Percentiles rank a stretch among this genome's conserved stretches.
Conservation (phyloP, 2,329 filamentous ascomycete genomes). For the Penicillium janthinellum region DNA sequence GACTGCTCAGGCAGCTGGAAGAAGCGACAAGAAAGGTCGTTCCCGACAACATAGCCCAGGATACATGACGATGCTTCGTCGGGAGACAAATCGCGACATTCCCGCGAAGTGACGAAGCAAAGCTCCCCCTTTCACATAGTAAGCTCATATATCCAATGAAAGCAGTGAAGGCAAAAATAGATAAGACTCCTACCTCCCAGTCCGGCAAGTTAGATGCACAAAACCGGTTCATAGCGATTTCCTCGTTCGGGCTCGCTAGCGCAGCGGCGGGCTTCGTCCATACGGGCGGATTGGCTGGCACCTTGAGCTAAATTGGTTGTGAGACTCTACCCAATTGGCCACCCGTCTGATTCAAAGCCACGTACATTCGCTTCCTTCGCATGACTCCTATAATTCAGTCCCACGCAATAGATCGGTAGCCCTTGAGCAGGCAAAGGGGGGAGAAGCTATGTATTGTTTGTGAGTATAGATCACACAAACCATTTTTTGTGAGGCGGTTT, state of each 20-base stretch:
- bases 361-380: slow-evolving; percentile 14
- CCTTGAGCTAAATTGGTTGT: slow-evolving; percentile 6
- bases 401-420: slow-evolving; percentile 12
- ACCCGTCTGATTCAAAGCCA: slow-evolving; percentile 32
- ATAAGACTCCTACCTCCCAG: slow-evolving; percentile 7
- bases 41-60: slow-evolving; percentile 18
- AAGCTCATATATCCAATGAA: background rate
- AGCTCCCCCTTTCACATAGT: slow-evolving; percentile 9
- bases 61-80: slow-evolving; percentile 11
- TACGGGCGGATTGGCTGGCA: slow-evolving; percentile 8
- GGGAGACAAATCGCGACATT: slow-evolving; percentile 7
- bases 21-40: slow-evolving; percentile 33
- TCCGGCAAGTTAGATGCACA: slow-evolving; percentile 12
- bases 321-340: slow-evolving; percentile 28
- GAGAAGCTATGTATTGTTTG: slow-evolving; percentile 1
- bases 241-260: background rate
- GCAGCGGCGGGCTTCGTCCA: slow-evolving; percentile 11
- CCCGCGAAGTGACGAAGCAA: slow-evolving; percentile 11
- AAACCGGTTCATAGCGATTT: slow-evolving; percentile 8
- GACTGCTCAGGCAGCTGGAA: slow-evolving; percentile 28
- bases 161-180: background rate
- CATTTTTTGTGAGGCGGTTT: background rate
- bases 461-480: background rate
- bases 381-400: slow-evolving; percentile 15
- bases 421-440: slow-evolving; percentile 7